Base-by-base conservation (phyloP, 495 filamentous ascomycete genomes). In the Mycothermus thermophilus region DNA sequence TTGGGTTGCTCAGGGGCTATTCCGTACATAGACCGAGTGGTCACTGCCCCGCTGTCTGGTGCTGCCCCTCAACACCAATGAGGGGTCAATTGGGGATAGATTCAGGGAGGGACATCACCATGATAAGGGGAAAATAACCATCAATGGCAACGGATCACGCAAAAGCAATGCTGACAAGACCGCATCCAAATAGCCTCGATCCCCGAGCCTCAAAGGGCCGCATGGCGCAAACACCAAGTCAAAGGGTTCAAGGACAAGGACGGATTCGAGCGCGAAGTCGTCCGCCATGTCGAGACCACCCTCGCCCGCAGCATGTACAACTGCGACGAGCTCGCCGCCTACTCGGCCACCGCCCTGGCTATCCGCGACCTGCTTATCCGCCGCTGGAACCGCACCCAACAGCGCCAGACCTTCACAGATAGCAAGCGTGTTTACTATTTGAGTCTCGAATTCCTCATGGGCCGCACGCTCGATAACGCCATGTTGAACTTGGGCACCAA, bases 361-460 rank as follows among this genome's bases (percentile, higher is more conserved):
- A 83, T 97, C 57, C 72, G 92, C 46, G 90, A 97, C 57, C 76
- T 85, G 21, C 66, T 97, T 44, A 78, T 96, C 47, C 82, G 90
- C 43, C 81, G 92, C 37, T 97, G 90, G 90, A 96, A 95, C 59
- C 82, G 77, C 58, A 97, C 90, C 34, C 92, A 96, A 56, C 90
- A 97, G 60, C 77, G 79, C 34, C 90, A 96, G 65, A 94, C 87
- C 13, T 82, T 82, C 38, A 62, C 68, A 18, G 92, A 94, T 47
- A 77, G 77, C 56, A 97, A 97, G 69, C 72, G 90, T 24, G 71
- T 96, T 30, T 97, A 97, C 60, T 97, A 97, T 55, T 68, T 97
- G 27, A 93, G 85, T 20, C 72, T 97, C 27, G 90, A 97, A 52
- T 97, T 97, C 48, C 63, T 97, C 38, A 97, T 97, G 90, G 90